Percentiles rank a stretch among this genome's conserved stretches.
Evolutionary conservation across 768 basidiomycete genomes (phyloP).

Genomic region (Tubosaeta sp.): DNA sequence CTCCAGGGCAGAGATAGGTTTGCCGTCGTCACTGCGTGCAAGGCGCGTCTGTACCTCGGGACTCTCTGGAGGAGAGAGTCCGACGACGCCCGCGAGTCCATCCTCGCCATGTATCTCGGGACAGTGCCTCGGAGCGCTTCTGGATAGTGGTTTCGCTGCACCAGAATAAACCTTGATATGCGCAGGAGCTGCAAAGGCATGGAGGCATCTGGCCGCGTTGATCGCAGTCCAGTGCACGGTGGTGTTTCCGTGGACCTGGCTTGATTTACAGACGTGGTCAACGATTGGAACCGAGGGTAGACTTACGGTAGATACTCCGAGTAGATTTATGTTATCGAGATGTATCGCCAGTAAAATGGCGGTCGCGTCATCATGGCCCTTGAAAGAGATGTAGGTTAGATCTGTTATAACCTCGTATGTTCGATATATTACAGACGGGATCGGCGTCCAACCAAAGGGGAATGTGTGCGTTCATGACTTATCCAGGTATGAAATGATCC

Average conservation of each 20-base stretch:
- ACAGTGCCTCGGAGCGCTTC: constrained; percentile 52
- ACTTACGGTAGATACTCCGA: constrained; percentile 81
- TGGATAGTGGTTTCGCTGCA: constrained; percentile 63
- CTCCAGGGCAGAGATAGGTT: constrained; percentile 52
- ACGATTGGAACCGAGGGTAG: not conserved
- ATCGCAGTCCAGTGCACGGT: constrained; percentile 52
- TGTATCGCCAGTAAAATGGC: constrained; percentile 77
- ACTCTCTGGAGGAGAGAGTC: constrained; percentile 51
- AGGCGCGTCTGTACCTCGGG: constrained; percentile 49
- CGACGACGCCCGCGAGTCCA: constrained; percentile 82
- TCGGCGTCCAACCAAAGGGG: constrained; percentile 63
- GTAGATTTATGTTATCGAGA: constrained; percentile 56
- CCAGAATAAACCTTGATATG: constrained; percentile 65
- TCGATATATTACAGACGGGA: constrained; percentile 45
- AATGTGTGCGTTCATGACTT: constrained; percentile 7
- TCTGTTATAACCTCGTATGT: not conserved
- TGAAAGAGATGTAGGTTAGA: not conserved
- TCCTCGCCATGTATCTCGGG: constrained; percentile 80
- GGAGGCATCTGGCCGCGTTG: constrained; percentile 75
- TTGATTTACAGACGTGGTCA: not conserved
- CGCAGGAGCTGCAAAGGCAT: constrained; percentile 64
- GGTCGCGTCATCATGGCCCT: constrained; percentile 90
- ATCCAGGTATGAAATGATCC: not conserved
- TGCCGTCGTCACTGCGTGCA: constrained; percentile 40
- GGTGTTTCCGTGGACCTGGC: constrained; percentile 80